phyloP scores from a whole-genome alignment of 495 filamentous ascomycete genomes.

The Neurospora tetrasperma region DNA sequence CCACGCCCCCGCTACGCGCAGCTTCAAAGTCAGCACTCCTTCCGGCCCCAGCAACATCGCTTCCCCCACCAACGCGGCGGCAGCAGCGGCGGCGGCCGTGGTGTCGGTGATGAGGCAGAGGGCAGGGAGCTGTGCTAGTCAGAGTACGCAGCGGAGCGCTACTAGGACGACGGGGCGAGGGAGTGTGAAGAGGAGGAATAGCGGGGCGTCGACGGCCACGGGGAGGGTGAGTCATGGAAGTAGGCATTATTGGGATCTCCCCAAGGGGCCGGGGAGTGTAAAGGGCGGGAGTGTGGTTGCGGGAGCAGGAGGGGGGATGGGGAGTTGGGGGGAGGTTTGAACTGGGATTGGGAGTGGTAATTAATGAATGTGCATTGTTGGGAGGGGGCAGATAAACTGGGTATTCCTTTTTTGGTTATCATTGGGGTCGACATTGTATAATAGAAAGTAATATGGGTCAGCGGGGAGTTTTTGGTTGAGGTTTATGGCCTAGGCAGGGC shows the following conservation, averaged over 20 bases:
- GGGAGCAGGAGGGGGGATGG: constrained; percentile 48
- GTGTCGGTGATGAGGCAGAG: constrained; percentile 40
- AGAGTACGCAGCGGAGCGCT: constrained; percentile 58
- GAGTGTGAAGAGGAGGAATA: constrained; percentile 33
- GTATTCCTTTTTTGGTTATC: not conserved
- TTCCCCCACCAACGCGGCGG: not conserved
- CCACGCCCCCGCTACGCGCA: constrained; percentile 36
- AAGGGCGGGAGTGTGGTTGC: constrained; percentile 61
- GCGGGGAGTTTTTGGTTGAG: not conserved
- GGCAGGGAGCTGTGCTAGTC: constrained; percentile 63
- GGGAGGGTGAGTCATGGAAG: constrained; percentile 37
- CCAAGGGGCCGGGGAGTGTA: constrained; percentile 32
- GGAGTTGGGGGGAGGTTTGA: constrained; percentile 65
- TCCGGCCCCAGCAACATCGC: constrained; percentile 20
- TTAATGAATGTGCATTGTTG: not conserved
- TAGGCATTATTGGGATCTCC: constrained; percentile 69
- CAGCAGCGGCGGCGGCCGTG: not conserved
- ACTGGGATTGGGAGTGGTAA: not conserved
- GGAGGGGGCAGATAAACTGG: not conserved
- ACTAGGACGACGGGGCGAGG: not conserved
- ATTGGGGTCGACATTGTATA: not conserved
- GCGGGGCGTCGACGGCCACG: constrained; percentile 41
- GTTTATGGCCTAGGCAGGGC: not conserved
- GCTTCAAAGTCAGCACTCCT: constrained; percentile 40
- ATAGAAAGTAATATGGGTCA: not conserved